phyloP scores from a whole-genome alignment of 768 basidiomycete genomes.

The Hypsizygus marmoreus region DNA sequence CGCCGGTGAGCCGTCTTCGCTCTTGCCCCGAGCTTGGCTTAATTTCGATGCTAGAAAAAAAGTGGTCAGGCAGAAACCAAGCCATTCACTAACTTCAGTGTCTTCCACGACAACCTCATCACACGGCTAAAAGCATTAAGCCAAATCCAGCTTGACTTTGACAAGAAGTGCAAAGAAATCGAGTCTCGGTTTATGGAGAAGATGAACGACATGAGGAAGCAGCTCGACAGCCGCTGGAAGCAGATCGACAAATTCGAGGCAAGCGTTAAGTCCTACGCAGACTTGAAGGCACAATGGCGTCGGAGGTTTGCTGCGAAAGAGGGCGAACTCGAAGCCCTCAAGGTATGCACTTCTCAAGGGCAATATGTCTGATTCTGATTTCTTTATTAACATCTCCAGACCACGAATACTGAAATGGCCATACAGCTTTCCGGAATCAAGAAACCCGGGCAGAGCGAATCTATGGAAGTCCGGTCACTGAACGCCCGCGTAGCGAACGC shows the following conservation, averaged over 20 bases:
- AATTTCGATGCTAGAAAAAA: slow-evolving; percentile 56
- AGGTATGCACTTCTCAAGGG: slow-evolving; percentile 48
- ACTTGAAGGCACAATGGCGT: slow-evolving; percentile 83
- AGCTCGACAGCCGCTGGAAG: slow-evolving; percentile 86
- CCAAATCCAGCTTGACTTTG: slow-evolving; percentile 85
- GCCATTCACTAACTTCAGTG: slow-evolving; percentile 89
- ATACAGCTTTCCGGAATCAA: slow-evolving; percentile 66
- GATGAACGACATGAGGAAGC: slow-evolving; percentile 77
- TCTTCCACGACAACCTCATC: slow-evolving; percentile 95
- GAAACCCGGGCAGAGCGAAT: slow-evolving; percentile 58
- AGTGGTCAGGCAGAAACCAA: slow-evolving; percentile 79
- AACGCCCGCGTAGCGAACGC: slow-evolving; percentile 77
- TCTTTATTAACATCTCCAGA: slow-evolving; percentile 37
- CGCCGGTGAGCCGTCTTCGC: slow-evolving; percentile 56
- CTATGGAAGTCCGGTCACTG: slow-evolving; percentile 71
- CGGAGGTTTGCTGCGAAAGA: slow-evolving; percentile 80
- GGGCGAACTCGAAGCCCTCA: slow-evolving; percentile 86
- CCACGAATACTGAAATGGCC: slow-evolving; percentile 72
- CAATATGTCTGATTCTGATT: not conserved
- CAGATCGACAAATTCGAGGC: slow-evolving; percentile 93
- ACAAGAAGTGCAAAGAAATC: slow-evolving; percentile 78
- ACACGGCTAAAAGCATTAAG: slow-evolving; percentile 82
- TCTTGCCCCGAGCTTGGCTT: not conserved
- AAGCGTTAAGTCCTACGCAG: slow-evolving; percentile 78
- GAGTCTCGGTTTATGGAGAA: slow-evolving; percentile 75